phyloP scores from a whole-genome alignment of 306 rosid species.

The Hippophae gyantsensis region DNA sequence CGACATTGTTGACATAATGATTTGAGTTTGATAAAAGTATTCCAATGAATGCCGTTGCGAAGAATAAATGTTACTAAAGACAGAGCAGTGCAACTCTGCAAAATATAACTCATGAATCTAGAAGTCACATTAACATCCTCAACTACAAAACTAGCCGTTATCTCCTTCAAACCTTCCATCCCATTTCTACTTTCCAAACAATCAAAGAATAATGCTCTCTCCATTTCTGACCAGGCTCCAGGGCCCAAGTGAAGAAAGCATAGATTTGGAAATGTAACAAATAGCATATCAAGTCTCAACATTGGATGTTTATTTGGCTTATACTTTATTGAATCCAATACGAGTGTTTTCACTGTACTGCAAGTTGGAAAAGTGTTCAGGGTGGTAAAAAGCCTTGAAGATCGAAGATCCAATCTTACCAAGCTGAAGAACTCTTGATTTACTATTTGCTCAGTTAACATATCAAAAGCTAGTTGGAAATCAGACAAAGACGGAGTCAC shows the following conservation, averaged over 20 bases:
- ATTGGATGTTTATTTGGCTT: conserved; percentile 5
- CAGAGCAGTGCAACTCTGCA: conserved; percentile 29
- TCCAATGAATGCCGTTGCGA: conserved; percentile 27
- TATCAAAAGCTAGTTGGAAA: conserved; percentile 41
- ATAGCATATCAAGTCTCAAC: conserved; percentile 35
- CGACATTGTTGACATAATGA: conserved; percentile 18
- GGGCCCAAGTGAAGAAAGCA: conserved; percentile 39
- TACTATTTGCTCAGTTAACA: conserved; percentile 29
- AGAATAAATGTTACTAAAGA: conserved; percentile 33
- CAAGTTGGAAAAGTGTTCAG: conserved; percentile 26
- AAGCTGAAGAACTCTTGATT: conserved; percentile 26
- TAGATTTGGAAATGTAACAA: conserved; percentile 36
- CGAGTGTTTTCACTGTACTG: conserved; percentile 30
- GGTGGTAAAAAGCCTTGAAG: conserved; percentile 19
- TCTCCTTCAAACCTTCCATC: conserved; percentile 40
- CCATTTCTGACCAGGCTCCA: conserved; percentile 43
- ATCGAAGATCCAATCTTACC: conserved; percentile 40
- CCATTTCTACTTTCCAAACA: conserved; percentile 28
- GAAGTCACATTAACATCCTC: conserved; percentile 22
- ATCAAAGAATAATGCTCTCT: conserved; percentile 20
- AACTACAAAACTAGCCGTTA: conserved; percentile 29
- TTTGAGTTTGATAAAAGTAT: conserved; percentile 27
- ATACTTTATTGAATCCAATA: conserved; percentile 21
- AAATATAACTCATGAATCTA: conserved; percentile 28
- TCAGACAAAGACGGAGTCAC: conserved; percentile 39